phyloP scores from a whole-genome alignment of 768 basidiomycete genomes.

The Lepiota venenata region DNA sequence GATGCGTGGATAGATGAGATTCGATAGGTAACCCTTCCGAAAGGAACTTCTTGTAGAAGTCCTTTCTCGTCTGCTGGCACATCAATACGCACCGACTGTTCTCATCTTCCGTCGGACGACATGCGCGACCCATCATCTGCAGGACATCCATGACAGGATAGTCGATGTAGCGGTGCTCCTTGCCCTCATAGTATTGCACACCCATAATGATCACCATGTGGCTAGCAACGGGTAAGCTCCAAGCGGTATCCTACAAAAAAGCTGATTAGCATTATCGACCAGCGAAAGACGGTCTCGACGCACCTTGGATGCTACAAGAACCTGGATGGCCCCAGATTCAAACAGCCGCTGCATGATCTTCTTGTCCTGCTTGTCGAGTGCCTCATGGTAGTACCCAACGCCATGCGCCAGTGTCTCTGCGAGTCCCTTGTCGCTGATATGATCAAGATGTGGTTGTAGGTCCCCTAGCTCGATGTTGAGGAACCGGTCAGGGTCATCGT shows the following conservation, averaged over 20 bases:
- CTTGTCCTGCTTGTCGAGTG: conserved; percentile 88
- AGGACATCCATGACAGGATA: conserved; percentile 98
- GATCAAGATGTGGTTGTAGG: conserved; percentile 85
- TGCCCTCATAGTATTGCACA: conserved; percentile 95
- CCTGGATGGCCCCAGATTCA: conserved; percentile 91
- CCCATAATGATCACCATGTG: conserved; percentile 99
- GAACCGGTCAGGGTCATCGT: conserved; percentile 82
- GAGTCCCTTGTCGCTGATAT: conserved; percentile 71
- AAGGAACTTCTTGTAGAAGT: conserved; percentile 99
- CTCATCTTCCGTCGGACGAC: conserved; percentile 84
- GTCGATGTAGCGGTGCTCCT: conserved; percentile 96
- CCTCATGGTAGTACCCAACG: conserved; percentile 95
- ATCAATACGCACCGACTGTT: conserved; percentile 93
- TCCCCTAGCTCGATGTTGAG: conserved; percentile 83
- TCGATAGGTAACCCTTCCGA: conserved; percentile 98
- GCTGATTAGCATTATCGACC: not conserved
- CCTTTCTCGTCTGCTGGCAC: conserved; percentile 97
- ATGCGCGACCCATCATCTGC: conserved; percentile 99
- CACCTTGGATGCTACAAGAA: conserved; percentile 92
- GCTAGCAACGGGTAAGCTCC: conserved; percentile 90
- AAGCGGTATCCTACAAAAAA: conserved; percentile 77
- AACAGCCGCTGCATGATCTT: conserved; percentile 91
- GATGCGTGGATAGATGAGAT: conserved; percentile 85
- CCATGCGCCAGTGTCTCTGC: conserved; percentile 85
- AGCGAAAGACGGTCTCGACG: conserved; percentile 15